Percentiles rank a stretch among this genome's conserved stretches.
These are phyloP conservation scores for Leccinum broughii DNA, from an alignment of 768 basidiomycete species.

Conservation along the genomic window DNA sequence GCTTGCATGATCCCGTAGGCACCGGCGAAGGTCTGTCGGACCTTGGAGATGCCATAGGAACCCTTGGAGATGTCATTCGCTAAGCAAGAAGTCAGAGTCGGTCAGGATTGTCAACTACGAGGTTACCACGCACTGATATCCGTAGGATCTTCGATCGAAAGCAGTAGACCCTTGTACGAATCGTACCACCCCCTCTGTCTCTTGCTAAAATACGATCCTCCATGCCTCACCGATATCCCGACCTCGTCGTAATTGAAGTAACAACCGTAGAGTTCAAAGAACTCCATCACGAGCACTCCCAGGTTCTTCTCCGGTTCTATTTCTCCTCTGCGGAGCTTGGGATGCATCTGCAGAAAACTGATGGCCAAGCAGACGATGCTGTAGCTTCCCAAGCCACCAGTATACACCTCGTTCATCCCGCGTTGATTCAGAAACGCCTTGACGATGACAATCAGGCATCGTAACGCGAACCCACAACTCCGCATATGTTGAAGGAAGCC, in stretches of 20 bases:
- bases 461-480: conserved; percentile 62
- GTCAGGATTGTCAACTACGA: conserved; percentile 16
- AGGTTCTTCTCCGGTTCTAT: conserved; percentile 38
- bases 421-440: conserved; percentile 86
- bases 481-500: conserved; percentile 70
- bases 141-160: conserved; percentile 93
- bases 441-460: conserved; percentile 81
- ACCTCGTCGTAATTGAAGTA: too few species aligned
- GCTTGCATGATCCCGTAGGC: conserved; percentile 78
- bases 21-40: conserved; percentile 81
- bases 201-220: conserved; percentile 90
- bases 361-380: conserved; percentile 91
- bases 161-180: conserved; percentile 48
- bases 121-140: conserved; percentile 67
- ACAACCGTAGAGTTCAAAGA: too few species aligned
- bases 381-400: conserved; percentile 92
- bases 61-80: conserved; percentile 93
- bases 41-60: conserved; percentile 80
- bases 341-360: conserved; percentile 97
- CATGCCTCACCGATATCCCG: conserved; percentile 25
- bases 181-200: conserved; percentile 79
- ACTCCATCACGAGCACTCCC: too few species aligned
- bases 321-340: conserved; percentile 85
- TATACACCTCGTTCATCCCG: conserved; percentile 95
- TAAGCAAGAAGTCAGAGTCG: conserved; percentile 34